These are phyloP conservation scores for Penicillium canescens DNA, from an alignment of 495 filamentous ascomycete genomes.

Conservation along the genomic window DNA sequence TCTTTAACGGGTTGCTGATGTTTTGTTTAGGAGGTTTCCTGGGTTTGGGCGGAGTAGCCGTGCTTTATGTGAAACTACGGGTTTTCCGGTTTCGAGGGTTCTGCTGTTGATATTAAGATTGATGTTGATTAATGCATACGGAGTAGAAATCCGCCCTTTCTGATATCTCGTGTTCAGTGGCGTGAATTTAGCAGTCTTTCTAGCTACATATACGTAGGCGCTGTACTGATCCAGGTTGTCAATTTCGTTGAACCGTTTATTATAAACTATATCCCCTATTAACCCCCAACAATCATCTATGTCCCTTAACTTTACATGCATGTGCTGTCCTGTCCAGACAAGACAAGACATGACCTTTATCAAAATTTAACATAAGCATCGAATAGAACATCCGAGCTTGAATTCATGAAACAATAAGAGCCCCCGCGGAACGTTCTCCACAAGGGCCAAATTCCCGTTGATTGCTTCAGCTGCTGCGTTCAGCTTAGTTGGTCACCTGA, in stretches of 20 bases:
- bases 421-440: constrained; percentile 4
- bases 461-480: constrained; percentile 7
- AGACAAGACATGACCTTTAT: constrained; percentile 9
- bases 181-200: no score
- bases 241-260: constrained; percentile 9
- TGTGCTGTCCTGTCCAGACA: constrained; percentile 12
- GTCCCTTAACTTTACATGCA: constrained; percentile 12
- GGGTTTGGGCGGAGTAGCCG: no score
- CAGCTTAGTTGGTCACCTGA: constrained; percentile 20
- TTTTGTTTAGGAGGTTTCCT: constrained; percentile 9
- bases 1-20: neutral
- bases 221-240: neutral
- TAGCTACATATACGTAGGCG: no score
- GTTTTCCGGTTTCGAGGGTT: neutral
- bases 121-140: no score
- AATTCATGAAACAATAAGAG: constrained; percentile 15
- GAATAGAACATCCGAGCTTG: constrained; percentile 1
- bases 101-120: no score
- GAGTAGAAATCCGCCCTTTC: no score
- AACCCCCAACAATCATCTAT: constrained; percentile 7
- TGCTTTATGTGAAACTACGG: neutral
- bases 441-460: constrained; percentile 1
- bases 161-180: no score
- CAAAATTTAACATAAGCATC: constrained; percentile 14
- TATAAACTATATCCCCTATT: constrained; percentile 4